Evolutionary conservation across 805 yeast species (phyloP).

Genomic region (Teunomyces barrocoloradensis): DNA sequence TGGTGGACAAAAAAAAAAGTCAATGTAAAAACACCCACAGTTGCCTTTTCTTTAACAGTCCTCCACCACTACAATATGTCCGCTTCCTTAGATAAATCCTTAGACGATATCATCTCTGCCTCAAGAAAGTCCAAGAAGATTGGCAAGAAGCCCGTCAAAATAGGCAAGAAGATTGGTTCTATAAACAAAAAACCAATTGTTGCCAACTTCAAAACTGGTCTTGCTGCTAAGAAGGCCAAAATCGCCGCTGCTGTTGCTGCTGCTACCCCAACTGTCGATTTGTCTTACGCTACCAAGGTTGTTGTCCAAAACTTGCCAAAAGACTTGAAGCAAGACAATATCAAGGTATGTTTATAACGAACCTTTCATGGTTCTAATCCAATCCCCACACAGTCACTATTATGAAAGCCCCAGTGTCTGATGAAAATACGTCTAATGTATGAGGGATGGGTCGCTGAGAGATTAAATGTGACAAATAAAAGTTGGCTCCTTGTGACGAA

Average conservation of each 20-base stretch:
- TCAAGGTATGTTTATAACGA: constrained; percentile 66
- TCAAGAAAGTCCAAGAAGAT: constrained; percentile 27
- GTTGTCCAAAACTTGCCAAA: constrained; percentile 80
- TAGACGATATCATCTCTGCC: constrained; percentile 89
- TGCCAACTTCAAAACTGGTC: constrained; percentile 25
- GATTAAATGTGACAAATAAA: background rate
- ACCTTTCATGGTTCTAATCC: background rate
- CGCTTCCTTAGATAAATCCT: constrained; percentile 76
- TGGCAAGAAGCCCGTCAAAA: constrained; percentile 28
- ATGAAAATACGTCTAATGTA: background rate
- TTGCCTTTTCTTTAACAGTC: background rate
- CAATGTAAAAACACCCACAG: background rate
- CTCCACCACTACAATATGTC: constrained; percentile 49
- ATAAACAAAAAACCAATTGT: constrained; percentile 24
- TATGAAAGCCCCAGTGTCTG: background rate
- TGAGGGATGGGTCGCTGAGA: background rate
- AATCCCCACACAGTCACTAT: background rate
- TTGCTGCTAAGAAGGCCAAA: constrained; percentile 20
- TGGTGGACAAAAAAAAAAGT: background rate
- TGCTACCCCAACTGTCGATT: constrained; percentile 35
- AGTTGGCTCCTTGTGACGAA: background rate
- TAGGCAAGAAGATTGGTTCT: constrained; percentile 34
- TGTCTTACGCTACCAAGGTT: constrained; percentile 70
- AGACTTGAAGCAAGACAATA: constrained; percentile 80
- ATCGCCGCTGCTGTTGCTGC: constrained; percentile 17